Conservation (phyloP, 768 basidiomycete genomes). For the Termitomyces sp. region DNA sequence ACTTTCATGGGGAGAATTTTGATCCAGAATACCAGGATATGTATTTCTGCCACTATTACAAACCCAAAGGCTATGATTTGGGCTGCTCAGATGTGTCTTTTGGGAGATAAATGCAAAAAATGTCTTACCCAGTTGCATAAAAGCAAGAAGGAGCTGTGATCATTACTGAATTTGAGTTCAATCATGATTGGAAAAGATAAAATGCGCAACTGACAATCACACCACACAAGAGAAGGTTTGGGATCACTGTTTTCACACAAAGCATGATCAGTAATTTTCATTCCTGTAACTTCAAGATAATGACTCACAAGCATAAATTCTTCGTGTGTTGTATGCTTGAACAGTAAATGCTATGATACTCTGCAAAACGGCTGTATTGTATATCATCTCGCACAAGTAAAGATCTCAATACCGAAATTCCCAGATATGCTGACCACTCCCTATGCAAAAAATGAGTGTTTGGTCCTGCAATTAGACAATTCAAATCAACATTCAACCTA, state of each 20-base stretch:
- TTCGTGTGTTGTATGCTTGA: background rate
- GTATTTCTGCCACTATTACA: background rate
- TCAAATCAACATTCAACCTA: background rate
- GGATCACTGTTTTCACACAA: background rate
- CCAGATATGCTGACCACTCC: background rate
- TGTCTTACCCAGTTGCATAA: background rate
- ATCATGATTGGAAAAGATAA: background rate
- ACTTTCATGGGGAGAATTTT: background rate
- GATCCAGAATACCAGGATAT: background rate
- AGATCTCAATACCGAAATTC: background rate
- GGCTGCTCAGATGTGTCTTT: background rate
- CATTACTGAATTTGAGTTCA: background rate
- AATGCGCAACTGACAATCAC: background rate
- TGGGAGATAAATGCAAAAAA: background rate
- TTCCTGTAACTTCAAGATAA: background rate
- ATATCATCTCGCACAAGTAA: background rate
- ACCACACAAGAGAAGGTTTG: background rate
- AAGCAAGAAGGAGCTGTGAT: background rate
- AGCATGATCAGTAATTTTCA: background rate
- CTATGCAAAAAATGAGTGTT: background rate
- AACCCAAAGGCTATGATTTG: background rate
- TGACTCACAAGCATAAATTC: background rate
- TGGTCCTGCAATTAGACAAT: background rate
- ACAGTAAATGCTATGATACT: slow-evolving; percentile 5
- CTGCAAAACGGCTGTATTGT: background rate